These are phyloP conservation scores for Rubroboletus satanas DNA, from an alignment of 768 basidiomycete species.

Conservation along the genomic window DNA sequence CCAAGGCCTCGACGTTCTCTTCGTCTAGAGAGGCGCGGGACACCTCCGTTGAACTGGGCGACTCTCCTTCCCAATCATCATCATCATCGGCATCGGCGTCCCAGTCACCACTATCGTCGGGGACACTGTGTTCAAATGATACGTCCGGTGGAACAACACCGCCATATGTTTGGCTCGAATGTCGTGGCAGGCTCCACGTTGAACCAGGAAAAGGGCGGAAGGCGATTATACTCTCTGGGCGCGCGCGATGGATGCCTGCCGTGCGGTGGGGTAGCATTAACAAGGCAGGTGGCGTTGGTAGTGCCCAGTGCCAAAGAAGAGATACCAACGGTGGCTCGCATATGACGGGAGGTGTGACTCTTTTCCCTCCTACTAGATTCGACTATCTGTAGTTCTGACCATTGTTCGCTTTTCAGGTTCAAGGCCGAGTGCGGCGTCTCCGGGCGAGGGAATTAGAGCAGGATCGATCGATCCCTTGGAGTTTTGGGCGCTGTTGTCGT, in stretches of 20 bases:
- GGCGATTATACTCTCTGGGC: conserved; percentile 86
- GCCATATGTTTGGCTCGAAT: conserved; percentile 85
- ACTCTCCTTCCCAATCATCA: background rate
- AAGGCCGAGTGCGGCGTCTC: background rate
- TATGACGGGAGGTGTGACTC: conserved; percentile 23
- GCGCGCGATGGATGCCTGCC: conserved; percentile 62
- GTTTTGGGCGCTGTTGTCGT: conserved; percentile 53
- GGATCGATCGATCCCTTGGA: conserved; percentile 24
- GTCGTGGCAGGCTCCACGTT: conserved; percentile 80
- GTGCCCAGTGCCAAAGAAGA: background rate
- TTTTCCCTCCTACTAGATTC: background rate
- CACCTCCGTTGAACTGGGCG: conserved; percentile 1
- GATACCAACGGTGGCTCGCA: background rate
- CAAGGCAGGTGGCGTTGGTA: conserved; percentile 39
- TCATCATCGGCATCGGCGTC: background rate
- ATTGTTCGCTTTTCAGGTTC: conserved; percentile 3
- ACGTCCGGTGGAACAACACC: conserved; percentile 17
- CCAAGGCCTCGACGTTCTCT: conserved; percentile 39
- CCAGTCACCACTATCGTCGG: background rate
- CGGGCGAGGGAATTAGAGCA: background rate
- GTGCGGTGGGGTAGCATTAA: conserved; percentile 60
- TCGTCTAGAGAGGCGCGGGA: background rate
- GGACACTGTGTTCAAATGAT: background rate
- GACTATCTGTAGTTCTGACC: background rate
- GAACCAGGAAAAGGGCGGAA: conserved; percentile 95